A percentile compares a stretch with the other conserved stretches of the same genome.
Conservation (phyloP, 139 green algal species). For the Chlorella sp. region DNA sequence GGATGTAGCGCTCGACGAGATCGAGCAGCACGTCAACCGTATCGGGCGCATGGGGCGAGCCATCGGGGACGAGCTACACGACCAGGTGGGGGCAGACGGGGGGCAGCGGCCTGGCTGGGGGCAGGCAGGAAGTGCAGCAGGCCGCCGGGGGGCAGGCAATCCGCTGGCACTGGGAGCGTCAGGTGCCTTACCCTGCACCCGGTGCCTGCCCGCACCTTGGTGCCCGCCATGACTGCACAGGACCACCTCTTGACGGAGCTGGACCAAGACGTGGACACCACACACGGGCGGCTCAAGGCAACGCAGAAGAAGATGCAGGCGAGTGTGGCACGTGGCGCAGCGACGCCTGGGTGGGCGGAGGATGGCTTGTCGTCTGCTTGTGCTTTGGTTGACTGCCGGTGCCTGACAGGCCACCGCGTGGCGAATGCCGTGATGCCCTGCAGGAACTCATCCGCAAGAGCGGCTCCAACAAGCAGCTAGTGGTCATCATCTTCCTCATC, state of each 20-base stretch:
- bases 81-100: constrained; percentile 41
- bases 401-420: too few relatives aligned
- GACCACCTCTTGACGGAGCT: constrained; percentile 61
- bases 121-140: too few relatives aligned
- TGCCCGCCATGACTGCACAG: constrained; percentile 19
- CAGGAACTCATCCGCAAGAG: constrained; percentile 62
- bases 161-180: too few relatives aligned
- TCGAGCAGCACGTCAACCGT: constrained; percentile 62
- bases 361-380: too few relatives aligned
- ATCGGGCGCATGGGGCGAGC: constrained; percentile 70
- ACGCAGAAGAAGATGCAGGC: constrained; percentile 67
- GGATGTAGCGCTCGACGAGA: constrained; percentile 67
- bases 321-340: too few relatives aligned
- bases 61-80: constrained; percentile 75
- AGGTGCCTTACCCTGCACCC: too few relatives aligned
- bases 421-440: too few relatives aligned
- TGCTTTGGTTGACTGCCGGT: too few relatives aligned
- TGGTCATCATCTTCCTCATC: constrained; percentile 21
- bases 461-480: constrained; percentile 64
- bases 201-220: too few relatives aligned
- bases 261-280: constrained; percentile 72
- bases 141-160: too few relatives aligned
- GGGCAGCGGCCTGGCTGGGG: too few relatives aligned
- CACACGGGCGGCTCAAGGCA: constrained; percentile 51
- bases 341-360: too few relatives aligned